Evolutionary conservation across 2,329 filamentous ascomycete species (phyloP).

Genomic region (Boeremia exigua): DNA sequence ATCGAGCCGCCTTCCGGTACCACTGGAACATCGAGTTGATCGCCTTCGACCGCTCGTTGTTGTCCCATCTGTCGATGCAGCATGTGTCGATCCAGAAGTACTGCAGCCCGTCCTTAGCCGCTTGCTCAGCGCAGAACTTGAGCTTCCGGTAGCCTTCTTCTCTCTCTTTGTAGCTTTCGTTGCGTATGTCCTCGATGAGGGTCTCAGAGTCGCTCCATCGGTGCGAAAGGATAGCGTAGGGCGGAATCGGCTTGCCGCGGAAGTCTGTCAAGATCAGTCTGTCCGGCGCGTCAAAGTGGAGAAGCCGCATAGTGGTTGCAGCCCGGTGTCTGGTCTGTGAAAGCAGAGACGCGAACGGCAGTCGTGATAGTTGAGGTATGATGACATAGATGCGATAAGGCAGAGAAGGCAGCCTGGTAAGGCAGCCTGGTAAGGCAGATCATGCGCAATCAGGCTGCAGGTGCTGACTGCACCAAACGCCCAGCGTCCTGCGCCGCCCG

Average conservation of each 20-base stretch:
- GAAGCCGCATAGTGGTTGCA: conserved; percentile 16
- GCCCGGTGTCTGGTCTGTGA: not conserved
- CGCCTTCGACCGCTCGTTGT: too few species aligned
- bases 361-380: not conserved
- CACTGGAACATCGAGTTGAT: conserved; percentile 2
- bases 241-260: conserved; percentile 19
- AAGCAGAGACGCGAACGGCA: not conserved
- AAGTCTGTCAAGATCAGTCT: conserved; percentile 23
- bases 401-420: not conserved
- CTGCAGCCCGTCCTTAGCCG: conserved; percentile 24
- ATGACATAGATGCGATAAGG: not conserved
- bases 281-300: conserved; percentile 12
- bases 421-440: conserved; percentile 8
- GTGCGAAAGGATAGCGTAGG: conserved; percentile 48
- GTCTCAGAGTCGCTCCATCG: conserved; percentile 41
- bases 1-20: not conserved
- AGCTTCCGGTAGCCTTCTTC: conserved; percentile 26
- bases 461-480: not conserved
- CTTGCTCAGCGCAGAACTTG: conserved; percentile 27
- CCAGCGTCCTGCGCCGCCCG: conserved; percentile 1
- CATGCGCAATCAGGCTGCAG: conserved; percentile 11
- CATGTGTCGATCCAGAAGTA: conserved; percentile 16
- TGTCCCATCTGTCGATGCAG: conserved; percentile 3
- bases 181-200: conserved; percentile 31
- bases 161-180: conserved; percentile 15